These are phyloP conservation scores for Gaertneriomyces semiglobifer DNA, from an alignment of 192 early-diverging fungal species.

Conservation along the genomic window DNA sequence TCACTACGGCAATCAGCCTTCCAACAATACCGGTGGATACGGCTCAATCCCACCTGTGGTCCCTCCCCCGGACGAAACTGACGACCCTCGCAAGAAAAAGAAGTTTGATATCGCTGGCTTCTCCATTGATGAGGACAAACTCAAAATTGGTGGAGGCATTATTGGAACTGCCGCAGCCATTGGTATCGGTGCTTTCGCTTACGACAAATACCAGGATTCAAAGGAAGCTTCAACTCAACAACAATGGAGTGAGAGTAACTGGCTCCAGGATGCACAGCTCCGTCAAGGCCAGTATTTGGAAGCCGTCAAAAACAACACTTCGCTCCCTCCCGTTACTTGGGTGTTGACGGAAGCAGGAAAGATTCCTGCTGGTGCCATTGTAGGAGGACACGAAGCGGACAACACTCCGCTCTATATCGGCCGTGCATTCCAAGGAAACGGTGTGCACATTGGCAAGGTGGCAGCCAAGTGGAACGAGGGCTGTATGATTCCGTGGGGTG, in stretches of 20 bases:
- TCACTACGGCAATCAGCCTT: neutral
- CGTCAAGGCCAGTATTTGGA: conserved; percentile 27
- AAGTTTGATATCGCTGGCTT: conserved; percentile 18
- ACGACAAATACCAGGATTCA: conserved; percentile 34
- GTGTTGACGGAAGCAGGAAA: conserved; percentile 23
- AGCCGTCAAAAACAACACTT: conserved; percentile 18
- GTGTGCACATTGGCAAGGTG: conserved; percentile 40
- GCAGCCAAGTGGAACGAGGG: conserved; percentile 30
- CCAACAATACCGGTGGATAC: neutral
- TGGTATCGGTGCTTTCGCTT: conserved; percentile 36
- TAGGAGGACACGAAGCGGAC: conserved; percentile 57
- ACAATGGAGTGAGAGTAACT: conserved; percentile 17
- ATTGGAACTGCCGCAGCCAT: conserved; percentile 39
- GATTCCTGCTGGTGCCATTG: conserved; percentile 49
- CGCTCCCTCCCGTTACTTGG: conserved; percentile 27
- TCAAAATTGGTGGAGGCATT: conserved; percentile 33
- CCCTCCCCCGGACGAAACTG: neutral
- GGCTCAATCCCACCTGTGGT: conserved; percentile 10
- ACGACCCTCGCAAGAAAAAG: conserved; percentile 25
- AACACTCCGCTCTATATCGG: conserved; percentile 61
- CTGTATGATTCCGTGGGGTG: conserved; percentile 49
- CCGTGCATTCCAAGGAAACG: conserved; percentile 44
- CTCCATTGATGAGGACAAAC: conserved; percentile 7
- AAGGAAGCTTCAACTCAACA: conserved; percentile 17
- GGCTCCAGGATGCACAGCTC: conserved; percentile 21